Evolutionary conservation across 768 basidiomycete genomes (phyloP), one percentile per base, ranked within the genome.

Genomic region (Russula abietina): DNA sequence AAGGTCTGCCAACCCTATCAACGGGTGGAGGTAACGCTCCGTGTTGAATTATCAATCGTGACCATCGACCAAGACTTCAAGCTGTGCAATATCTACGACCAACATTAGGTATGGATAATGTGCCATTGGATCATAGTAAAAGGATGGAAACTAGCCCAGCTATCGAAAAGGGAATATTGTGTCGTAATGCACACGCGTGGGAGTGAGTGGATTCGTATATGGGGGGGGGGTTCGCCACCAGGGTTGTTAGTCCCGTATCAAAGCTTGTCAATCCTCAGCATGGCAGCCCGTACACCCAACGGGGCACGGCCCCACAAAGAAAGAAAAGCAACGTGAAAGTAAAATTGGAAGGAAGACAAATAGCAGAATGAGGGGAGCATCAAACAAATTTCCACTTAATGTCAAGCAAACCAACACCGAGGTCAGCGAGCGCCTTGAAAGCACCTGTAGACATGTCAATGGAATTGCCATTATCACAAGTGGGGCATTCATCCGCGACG

Each of bases 401-500:
- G n/a, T n/a, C n/a, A n/a, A n/a, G n/a, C n/a, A n/a, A n/a, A n/a
- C n/a, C n/a, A n/a, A n/a, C n/a, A n/a, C n/a, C n/a, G 28, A 30
- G 28, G 28, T 30, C 28, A 30, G 28, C 5, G 28, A 30, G 28
- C 5, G 28, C 28, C 28, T 5, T 5, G 81, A 95, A 94, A 50
- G 89, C 88, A 58, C 70, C 83, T 55, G 67, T 59, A n/a, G 89
- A 90, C 48, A 91, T 77, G 69, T 91, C 89, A 70, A 97, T 84
- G 17, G 86, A 89, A 73, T 87, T 80, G 32, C 39, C 38, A 68
- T 81, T 83, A 0, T 1, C 0, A 52, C 67, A 68, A 22, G 85
- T 85, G n/a, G 90, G 90, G 78, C 91, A 95, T 41, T 80, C 85
- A 68, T 93, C 92, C 14, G 82, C 89, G 66, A 97, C 78, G 28